A percentile compares a stretch with the other conserved stretches of the same genome.
phyloP scores from a whole-genome alignment of 2,329 filamentous ascomycete species.

The Penicillium vulpinum region DNA sequence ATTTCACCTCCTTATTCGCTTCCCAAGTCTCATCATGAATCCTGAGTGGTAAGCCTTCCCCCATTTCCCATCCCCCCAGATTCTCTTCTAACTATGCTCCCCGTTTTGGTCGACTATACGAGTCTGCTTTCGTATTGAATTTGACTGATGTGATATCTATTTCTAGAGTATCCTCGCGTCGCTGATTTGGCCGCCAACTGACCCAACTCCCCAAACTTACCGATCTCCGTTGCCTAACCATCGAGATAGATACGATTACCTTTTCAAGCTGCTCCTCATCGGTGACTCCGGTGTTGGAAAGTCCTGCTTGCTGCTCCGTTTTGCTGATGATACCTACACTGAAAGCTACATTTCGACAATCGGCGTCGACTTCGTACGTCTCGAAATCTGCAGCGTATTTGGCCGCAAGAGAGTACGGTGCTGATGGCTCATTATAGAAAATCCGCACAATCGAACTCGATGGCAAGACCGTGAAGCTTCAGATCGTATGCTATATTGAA shows the following conservation, averaged over 20 bases:
- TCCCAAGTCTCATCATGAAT: slow-evolving; percentile 44
- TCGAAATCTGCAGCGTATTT: slow-evolving; percentile 7
- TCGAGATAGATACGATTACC: slow-evolving; percentile 90
- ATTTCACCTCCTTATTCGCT: slow-evolving; percentile 11
- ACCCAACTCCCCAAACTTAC: slow-evolving; percentile 8
- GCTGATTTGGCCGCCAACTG: background rate
- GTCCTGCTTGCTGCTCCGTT: slow-evolving; percentile 96
- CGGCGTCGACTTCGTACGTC: slow-evolving; percentile 94
- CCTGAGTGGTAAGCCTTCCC: slow-evolving; percentile 48
- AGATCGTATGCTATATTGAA: slow-evolving; percentile 69
- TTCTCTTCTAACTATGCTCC: slow-evolving; percentile 4
- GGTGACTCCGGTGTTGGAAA: slow-evolving; percentile 99
- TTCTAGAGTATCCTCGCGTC: slow-evolving; percentile 26
- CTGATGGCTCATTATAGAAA: slow-evolving; percentile 64
- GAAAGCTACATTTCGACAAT: slow-evolving; percentile 99
- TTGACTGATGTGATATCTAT: slow-evolving; percentile 13
- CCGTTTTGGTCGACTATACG: background rate
- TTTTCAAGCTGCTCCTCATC: slow-evolving; percentile 99
- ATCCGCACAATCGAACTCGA: slow-evolving; percentile 99
- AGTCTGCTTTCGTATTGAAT: background rate
- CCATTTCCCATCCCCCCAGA: slow-evolving; percentile 7
- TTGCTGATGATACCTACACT: slow-evolving; percentile 98
- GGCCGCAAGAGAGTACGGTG: slow-evolving; percentile 8
- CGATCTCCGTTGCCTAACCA: slow-evolving; percentile 28
- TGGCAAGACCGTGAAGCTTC: slow-evolving; percentile 98